phyloP scores from a whole-genome alignment of 768 basidiomycete species.

The Lentinus brumalis region DNA sequence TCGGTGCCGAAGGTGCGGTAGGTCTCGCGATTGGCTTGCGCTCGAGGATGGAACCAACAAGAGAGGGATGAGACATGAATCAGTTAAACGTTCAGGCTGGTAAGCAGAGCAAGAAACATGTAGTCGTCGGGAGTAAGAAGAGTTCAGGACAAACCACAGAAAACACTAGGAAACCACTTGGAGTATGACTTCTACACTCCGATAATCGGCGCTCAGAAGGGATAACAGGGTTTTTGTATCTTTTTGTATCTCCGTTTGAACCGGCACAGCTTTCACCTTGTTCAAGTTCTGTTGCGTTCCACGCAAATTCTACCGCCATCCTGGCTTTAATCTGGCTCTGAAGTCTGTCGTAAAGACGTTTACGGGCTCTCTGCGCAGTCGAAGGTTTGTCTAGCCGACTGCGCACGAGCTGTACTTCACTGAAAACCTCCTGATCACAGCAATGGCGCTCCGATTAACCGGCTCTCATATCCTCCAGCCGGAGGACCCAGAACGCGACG shows the following conservation, averaged over 20 bases:
- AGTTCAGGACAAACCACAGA: no score
- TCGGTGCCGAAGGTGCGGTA: slow-evolving; percentile 22
- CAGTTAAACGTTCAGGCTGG: neutral
- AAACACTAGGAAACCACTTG: no score
- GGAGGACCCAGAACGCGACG: neutral
- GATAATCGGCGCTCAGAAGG: no score
- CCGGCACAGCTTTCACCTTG: neutral
- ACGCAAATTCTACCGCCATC: neutral
- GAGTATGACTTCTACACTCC: no score
- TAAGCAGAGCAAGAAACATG: no score
- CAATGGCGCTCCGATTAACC: slow-evolving; percentile 17
- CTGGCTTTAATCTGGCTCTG: neutral
- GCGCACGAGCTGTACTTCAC: neutral
- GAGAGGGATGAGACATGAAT: slow-evolving; percentile 17
- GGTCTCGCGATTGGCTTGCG: slow-evolving; percentile 35
- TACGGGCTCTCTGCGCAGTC: neutral
- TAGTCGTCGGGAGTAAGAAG: no score
- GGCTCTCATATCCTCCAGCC: slow-evolving; percentile 6
- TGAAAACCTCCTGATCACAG: neutral
- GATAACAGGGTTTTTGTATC: no score
- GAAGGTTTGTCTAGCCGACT: neutral
- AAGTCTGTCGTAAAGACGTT: neutral
- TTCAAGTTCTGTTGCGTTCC: neutral
- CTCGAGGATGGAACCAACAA: slow-evolving; percentile 52
- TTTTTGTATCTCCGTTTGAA: no score